Conservation (phyloP, 169 alveolate species). For the Cryptosporidium sp. region DNA sequence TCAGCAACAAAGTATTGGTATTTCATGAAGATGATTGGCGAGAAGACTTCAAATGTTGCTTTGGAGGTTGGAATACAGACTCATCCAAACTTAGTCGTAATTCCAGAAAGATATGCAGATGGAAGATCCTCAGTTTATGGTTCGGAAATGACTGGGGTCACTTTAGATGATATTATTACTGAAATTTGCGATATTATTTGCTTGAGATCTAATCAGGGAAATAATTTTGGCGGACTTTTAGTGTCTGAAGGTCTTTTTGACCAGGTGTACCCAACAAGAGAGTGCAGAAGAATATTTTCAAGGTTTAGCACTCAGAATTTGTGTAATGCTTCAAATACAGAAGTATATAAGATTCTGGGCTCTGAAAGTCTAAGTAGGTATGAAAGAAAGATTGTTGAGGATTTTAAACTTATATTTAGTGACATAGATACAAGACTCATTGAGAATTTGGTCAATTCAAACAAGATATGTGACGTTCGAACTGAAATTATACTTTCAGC, state of each 20-base stretch:
- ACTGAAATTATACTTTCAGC: conserved; percentile 94
- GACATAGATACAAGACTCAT: conserved; percentile 15
- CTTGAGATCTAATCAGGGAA: conserved; percentile 91
- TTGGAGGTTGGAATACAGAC: conserved; percentile 87
- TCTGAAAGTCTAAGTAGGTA: background rate
- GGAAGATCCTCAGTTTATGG: conserved; percentile 77
- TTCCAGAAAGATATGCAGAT: conserved; percentile 82
- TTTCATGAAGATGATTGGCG: conserved; percentile 88
- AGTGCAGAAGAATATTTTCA: conserved; percentile 87
- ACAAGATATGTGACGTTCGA: conserved; percentile 82
- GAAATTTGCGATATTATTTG: conserved; percentile 95
- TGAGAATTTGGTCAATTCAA: background rate
- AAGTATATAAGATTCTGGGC: background rate
- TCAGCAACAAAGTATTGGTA: conserved; percentile 91
- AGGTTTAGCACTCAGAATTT: background rate
- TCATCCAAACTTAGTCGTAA: conserved; percentile 86
- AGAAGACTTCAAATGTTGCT: conserved; percentile 89
- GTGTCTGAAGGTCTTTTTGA: conserved; percentile 96
- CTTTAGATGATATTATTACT: conserved; percentile 92
- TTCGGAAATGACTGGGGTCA: conserved; percentile 90
- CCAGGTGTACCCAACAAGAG: conserved; percentile 93
- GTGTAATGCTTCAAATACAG: background rate
- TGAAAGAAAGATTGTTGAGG: conserved; percentile 43
- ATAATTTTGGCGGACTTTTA: conserved; percentile 94
- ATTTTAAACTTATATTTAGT: conserved; percentile 29